These are phyloP conservation scores for Lecanoromycetidae sp. DNA, from an alignment of 2,329 filamentous ascomycete species.

Conservation along the genomic window DNA sequence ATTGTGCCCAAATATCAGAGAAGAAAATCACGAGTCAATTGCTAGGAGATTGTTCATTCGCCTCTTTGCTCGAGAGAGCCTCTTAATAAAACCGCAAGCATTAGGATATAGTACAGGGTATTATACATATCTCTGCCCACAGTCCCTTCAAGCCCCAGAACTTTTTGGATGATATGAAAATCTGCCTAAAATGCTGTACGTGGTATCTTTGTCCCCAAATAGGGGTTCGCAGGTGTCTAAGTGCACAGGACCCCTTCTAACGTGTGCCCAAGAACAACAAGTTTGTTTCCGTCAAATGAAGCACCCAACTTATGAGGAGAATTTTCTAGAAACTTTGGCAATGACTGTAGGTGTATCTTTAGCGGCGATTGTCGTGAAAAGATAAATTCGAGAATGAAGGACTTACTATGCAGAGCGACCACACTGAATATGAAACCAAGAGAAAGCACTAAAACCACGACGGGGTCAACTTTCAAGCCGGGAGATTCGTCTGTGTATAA, in stretches of 20 bases:
- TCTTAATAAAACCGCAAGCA: too few species aligned
- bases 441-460: conserved; percentile 90
- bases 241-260: background rate
- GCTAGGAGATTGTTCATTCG: too few species aligned
- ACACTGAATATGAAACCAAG: conserved; percentile 98
- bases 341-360: conserved; percentile 51
- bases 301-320: conserved; percentile 42
- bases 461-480: conserved; percentile 92
- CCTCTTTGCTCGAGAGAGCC: too few species aligned
- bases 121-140: too few species aligned
- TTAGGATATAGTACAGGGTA: too few species aligned
- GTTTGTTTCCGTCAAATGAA: background rate
- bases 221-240: too few species aligned
- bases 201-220: too few species aligned
- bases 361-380: conserved; percentile 16
- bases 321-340: conserved; percentile 85
- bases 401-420: conserved; percentile 89
- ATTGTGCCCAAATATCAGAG: too few species aligned
- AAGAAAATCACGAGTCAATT: too few species aligned
- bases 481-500: conserved; percentile 98
- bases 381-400: conserved; percentile 12
- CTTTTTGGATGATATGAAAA: too few species aligned
- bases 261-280: background rate
- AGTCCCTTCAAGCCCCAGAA: too few species aligned
- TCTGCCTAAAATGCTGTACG: too few species aligned